Evolutionary conservation across 345 rosid genomes (phyloP), one percentile per base, ranked within the genome.

Genomic region (Eutrema japonicum): DNA sequence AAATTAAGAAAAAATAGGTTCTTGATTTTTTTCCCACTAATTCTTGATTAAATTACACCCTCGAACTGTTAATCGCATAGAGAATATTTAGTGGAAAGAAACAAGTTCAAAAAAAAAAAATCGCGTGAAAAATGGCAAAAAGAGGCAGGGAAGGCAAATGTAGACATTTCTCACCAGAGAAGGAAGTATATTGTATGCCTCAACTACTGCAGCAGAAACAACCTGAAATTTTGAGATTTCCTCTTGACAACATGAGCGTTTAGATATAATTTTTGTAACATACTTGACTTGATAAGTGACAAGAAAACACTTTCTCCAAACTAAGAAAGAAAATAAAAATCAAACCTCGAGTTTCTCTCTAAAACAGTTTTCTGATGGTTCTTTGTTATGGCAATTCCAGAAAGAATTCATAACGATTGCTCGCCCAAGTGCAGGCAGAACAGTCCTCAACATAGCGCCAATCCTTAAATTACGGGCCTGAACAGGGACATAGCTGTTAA

Each of bases 401-500:
- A 69, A 79, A 26, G 84, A 86, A 87, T 90, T 82, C 85, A 86
- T 78, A 18, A 83, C 89, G 43, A 93, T 71, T 58, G 96, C 96
- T 80, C 85, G 89, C 70, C 97, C 98, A 50, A 93, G 66, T 67
- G 98, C 96, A 71, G 98, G 98, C 45, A 93, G 83, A 77, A 93
- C 67, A 47, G 97, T 89, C 79, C 84, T 87, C 87, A 93, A 84
- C 98, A 90, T 85, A 69, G 98, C 98, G 60, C 96, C 97, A 83
- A 90, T 93, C 64, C 97, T 83, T 66, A 93, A 77, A 82, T 93
- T 93, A 80, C 93, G 89, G 63, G 87, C 87, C 96, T 90, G 59
- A 55, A 71, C 51, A 71, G 1, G 33, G 29, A 68, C 8, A 55
- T 57, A 2, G 47, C 36, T 43, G 55, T 45, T 55, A 16, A 51